Conservation (phyloP, 2,329 filamentous ascomycete genomes). For the Fusarium illudens region DNA sequence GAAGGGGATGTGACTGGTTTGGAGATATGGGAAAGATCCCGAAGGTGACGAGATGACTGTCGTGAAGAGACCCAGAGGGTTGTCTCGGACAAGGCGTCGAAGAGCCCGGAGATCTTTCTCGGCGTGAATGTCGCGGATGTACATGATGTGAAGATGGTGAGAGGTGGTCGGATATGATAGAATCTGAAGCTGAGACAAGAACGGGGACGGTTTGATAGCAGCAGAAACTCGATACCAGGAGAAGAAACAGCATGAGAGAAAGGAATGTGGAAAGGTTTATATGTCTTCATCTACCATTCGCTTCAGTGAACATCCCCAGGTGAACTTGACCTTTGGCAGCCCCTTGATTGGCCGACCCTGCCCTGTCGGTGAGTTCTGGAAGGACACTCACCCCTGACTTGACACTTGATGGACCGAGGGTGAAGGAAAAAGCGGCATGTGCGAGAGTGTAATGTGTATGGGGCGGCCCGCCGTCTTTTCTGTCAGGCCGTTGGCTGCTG, state of each 20-base stretch:
- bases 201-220: no score
- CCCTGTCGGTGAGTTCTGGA: neutral
- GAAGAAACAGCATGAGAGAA: neutral
- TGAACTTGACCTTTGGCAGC: neutral
- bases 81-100: conserved; percentile 62
- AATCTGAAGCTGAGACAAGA: neutral
- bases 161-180: neutral
- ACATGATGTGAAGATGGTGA: neutral
- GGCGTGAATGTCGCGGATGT: conserved; percentile 49
- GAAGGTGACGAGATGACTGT: conserved; percentile 61
- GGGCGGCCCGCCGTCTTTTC: neutral
- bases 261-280: neutral
- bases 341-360: neutral
- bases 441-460: neutral
- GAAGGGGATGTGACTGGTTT: conserved; percentile 67
- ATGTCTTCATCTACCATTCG: neutral
- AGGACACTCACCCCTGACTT: neutral
- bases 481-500: neutral
- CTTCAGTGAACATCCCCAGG: neutral
- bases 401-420: neutral
- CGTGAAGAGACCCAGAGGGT: conserved; percentile 69
- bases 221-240: neutral
- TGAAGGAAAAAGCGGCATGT: neutral
- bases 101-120: conserved; percentile 60
- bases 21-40: conserved; percentile 55